Conservation (phyloP, 768 basidiomycete genomes). For the Punctularia strigosozonata region DNA sequence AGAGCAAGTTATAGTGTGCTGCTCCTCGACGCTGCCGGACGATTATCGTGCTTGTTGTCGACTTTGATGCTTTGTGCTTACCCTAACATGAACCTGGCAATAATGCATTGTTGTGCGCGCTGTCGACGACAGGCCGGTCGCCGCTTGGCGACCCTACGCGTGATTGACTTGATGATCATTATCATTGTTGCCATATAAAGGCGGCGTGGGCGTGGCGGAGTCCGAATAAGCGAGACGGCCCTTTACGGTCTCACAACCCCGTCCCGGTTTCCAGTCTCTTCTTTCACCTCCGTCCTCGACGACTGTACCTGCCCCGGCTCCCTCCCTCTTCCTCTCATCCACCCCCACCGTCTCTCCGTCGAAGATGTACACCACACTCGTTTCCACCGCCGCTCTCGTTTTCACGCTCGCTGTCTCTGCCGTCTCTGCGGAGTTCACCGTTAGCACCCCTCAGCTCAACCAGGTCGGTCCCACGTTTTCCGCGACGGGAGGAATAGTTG, state of each 20-base stretch:
- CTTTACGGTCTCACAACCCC: slow-evolving; percentile 14
- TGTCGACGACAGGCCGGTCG: background rate
- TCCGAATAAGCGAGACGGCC: background rate
- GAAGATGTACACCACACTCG: slow-evolving; percentile 71
- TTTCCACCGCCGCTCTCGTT: slow-evolving; percentile 65
- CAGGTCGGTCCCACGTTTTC: slow-evolving; percentile 29
- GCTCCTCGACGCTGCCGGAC: background rate
- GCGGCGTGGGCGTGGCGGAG: background rate
- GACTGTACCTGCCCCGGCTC: slow-evolving; percentile 18
- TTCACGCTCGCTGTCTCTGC: slow-evolving; percentile 37
- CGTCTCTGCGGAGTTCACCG: slow-evolving; percentile 40
- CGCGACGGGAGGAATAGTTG: background rate
- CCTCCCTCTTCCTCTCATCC: slow-evolving; percentile 11
- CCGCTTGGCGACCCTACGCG: background rate
- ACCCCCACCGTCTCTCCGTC: slow-evolving; percentile 11
- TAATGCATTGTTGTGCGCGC: background rate
- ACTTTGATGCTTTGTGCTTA: background rate
- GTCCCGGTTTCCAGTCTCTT: slow-evolving; percentile 15
- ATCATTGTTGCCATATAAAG: too few relatives aligned
- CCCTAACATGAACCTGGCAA: background rate
- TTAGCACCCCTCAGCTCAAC: slow-evolving; percentile 37
- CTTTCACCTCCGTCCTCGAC: slow-evolving; percentile 14
- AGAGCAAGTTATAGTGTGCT: slow-evolving; percentile 29
- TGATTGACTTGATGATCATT: too few relatives aligned
- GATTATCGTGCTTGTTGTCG: background rate